Evolutionary conservation across 176 grass and related monocot species (phyloP), one percentile per base, ranked within the genome.

Genomic region (Leersia perrieri): DNA sequence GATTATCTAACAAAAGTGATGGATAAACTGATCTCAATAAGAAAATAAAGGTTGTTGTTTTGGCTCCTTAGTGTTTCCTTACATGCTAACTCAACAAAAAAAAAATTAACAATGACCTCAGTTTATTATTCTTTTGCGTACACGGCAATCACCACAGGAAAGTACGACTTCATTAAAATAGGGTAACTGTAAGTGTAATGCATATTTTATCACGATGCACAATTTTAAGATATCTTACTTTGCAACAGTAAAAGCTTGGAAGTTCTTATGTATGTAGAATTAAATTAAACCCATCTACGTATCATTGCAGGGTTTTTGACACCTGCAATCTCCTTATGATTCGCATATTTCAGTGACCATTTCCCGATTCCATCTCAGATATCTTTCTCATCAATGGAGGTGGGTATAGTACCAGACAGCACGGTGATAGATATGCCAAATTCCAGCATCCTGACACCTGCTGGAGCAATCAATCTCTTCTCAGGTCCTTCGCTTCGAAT

Each of bases 311-410:
- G 70, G 61, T 68, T 25, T 63, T 58, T 62, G 58, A 84, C 31
- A 80, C 70, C 82, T 83, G 75, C 70, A 84, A 75, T 75, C 26
- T 44, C 31, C 80, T 74, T 87, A 78, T 82, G 73, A 78, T 75
- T 81, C 78, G 33, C 73, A 84, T 84, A 78, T 85, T 81, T 87
- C 62, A 87, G 65, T 94, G 80, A 92, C 73, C 74, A 85, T 92
- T 86, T 85, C 70, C 9, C 6, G 29, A 81, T 85, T 78, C 73
- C 66, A 88, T 97, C 80, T 70, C 94, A 95, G 95, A 86, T 95
- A 84, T 98, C 90, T 72, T 91, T 98, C 34, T 84, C 89, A 75
- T 87, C 92, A 72, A 85, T 84, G 84, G 95, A 98, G 39, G 88
- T 77, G 61, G 89, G 86, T 38, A 73, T 91, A 41, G 95, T 89